A percentile compares a stretch with the other conserved stretches of the same genome.
These are phyloP conservation scores for Ophiostoma triangulosporum DNA, from an alignment of 2,329 filamentous ascomycete species.

Conservation along the genomic window DNA sequence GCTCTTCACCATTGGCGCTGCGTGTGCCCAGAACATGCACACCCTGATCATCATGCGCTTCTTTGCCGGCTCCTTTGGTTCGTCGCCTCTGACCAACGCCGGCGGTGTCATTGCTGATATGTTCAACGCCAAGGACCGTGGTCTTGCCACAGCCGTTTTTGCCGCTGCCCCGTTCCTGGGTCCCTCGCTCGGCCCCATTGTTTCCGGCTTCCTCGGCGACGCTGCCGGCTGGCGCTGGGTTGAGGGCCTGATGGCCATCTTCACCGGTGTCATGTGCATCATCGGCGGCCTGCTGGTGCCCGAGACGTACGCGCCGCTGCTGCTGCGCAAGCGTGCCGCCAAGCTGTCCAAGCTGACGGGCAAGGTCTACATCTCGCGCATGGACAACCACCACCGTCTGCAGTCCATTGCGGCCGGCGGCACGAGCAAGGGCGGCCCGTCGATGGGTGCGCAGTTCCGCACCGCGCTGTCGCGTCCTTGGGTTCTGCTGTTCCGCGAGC, in stretches of 20 bases:
- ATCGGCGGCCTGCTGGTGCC: slow-evolving; percentile 36
- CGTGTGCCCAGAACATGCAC: slow-evolving; percentile 42
- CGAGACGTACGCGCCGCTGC: slow-evolving; percentile 47
- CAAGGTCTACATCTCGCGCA: slow-evolving; percentile 37
- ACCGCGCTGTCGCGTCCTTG: slow-evolving; percentile 50
- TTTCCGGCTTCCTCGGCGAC: slow-evolving; percentile 52
- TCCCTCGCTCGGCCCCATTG: slow-evolving; percentile 48
- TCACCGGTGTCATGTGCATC: slow-evolving; percentile 49
- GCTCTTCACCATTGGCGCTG: slow-evolving; percentile 46
- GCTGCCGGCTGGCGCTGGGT: slow-evolving; percentile 58
- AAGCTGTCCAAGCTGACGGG: slow-evolving; percentile 38
- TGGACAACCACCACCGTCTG: slow-evolving; percentile 14
- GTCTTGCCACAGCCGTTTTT: slow-evolving; percentile 48
- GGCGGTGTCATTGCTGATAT: slow-evolving; percentile 51
- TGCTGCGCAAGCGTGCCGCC: slow-evolving; percentile 39
- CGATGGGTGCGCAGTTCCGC: slow-evolving; percentile 37
- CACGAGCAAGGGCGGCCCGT: slow-evolving; percentile 18
- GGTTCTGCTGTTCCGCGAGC: slow-evolving; percentile 56
- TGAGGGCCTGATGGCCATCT: slow-evolving; percentile 49
- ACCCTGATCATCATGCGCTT: slow-evolving; percentile 50
- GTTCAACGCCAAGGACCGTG: slow-evolving; percentile 37
- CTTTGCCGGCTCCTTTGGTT: slow-evolving; percentile 49
- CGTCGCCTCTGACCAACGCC: slow-evolving; percentile 47
- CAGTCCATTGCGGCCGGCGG: background rate
- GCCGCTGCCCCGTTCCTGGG: slow-evolving; percentile 54